Evolutionary conservation across 257 asterid species (phyloP), one percentile per base, ranked within the genome.

Genomic region (Haberlea rhodopensis): DNA sequence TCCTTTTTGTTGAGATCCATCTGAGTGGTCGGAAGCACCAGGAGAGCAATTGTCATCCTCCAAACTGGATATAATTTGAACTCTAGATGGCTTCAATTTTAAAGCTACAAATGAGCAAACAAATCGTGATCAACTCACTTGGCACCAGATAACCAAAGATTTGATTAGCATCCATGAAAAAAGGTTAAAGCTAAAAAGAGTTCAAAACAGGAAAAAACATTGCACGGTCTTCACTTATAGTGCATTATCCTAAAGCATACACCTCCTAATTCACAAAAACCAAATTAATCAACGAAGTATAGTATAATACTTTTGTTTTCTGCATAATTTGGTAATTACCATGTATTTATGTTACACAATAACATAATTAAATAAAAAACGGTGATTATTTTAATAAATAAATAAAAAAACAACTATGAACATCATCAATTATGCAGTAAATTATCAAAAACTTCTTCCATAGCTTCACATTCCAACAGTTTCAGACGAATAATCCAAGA

Each of bases 1-100:
- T 80, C 75, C 65, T 71, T 62, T 59, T 73, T 73, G 68, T 56
- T 53, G 76, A 59, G 76, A 63, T 85, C 79, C 45, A 68, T 57
- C n/a, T 23, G 87, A 56, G 21, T 59, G 63, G 70, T 73, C 81
- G 5, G 85, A 77, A 80, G 72, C 53, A 62, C 56, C 72, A 15
- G 76, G 32, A 53, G 88, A 62, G 71, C 81, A 62, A 22, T 32
- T 71, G 43, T 80, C 91, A 69, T 74, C 75, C 71, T 82, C 91
- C 81, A 73, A 79, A 63, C 80, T 74, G 70, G 91, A 85, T 53
- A 53, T 76, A 75, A 81, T 71, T 48, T 67, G 81, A 76, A 60
- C 40, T 69, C 85, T 68, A 57, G 52, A 72, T 57, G 72, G 75
- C 82, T 72, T 74, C 74, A 70, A 73, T 67, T 71, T 83, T 46